Evolutionary conservation across 345 rosid species (phyloP), one percentile per base, ranked within the genome.

Genomic region (Aethionema arabicum): DNA sequence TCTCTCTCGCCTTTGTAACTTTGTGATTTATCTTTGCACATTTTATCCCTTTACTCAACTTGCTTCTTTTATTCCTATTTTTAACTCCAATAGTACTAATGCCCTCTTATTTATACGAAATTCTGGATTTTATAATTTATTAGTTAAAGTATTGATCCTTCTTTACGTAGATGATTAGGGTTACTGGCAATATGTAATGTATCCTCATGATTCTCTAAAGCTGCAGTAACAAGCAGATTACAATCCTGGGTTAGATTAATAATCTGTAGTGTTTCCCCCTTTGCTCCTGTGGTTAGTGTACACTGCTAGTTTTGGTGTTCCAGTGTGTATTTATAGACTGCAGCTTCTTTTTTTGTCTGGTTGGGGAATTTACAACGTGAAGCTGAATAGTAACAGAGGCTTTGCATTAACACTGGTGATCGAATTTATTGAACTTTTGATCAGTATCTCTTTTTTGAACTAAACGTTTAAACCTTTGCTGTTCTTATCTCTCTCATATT

Each of bases 1-100:
- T 63, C 32, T 8, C 15, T 52, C 32, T 63, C 47, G 35, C 61
- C 11, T 60, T 47, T 2, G 7, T 60, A 12, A 21, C 51, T 48
- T 6, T 8, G 7, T 55, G 46, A 36, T 12, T 35, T 33, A 0
- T 8, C n/a, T 52, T 0, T 50, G 2, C 38, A 7, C 11, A 31
- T 5, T 6, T 50, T 31, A 32, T 30, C 33, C 53, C 35, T 51
- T 52, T 49, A 1, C 46, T 66, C 48, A 30, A 56, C 61, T 14
- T 53, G 37, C 53, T 35, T 66, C 43, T 11, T 32, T 40, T 32
- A 42, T 58, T 49, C 31, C 8, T 7, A 11, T 6, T 32, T 49
- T 32, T 56, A 15, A 16, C 44, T 59, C 42, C 31, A 57, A 13
- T 35, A 35, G 8, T 46, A 33, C 21, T 60, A 15, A 9, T 16